Base-by-base conservation (phyloP, 352 stramenopile genomes). In the Globisporangium recalcitrans region DNA sequence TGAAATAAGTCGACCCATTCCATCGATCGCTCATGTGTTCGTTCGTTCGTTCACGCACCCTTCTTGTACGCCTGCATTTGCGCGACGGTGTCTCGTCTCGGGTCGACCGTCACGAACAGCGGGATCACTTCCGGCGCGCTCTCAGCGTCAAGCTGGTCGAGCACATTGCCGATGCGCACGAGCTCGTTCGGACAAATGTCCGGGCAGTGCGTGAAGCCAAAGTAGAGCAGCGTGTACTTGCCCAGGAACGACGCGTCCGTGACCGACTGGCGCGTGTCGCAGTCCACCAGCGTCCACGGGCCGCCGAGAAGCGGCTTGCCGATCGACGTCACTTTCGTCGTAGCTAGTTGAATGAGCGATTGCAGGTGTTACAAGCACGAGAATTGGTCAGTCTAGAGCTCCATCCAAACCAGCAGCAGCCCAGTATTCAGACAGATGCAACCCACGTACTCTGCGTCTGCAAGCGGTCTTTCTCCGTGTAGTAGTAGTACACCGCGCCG, bases 131-230 rank as follows among this genome's bases (percentile, higher is more conserved):
- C 77, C 0, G 80, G 78, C 6, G 63, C 60, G 0, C 77, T 90
- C 68, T 70, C 64, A 40, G 95, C 87, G 44, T 68, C 69, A 8
- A 99, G 73, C 63, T 85, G 88, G 73, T 98, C 92, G 58, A 99
- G 86, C 38, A 99, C 91, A 60, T 97, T 85, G 14, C 92, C 95
- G 26, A 99, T 91, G 69, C 99, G 99, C 56, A 99, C 91, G 64
- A 99, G 93, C 80, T 99, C 97, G 31, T 98, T 98, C 14, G 98
- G 97, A 67, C 98, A 99, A 72, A 99, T 99, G 74, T 99, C 97
- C 4, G 98, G 98, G 76, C 97, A 99, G 68, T 98, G 92, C 61
- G 97, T 98, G 82, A 99, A 99, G 66, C 98, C 98, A 88, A 99
- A 99, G 87, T 99, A 99, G 24, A 99, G 77, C 44, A 99, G 79